Base-by-base conservation (phyloP, 106 monocot genomes). In the Platanthera guangdongensis region DNA sequence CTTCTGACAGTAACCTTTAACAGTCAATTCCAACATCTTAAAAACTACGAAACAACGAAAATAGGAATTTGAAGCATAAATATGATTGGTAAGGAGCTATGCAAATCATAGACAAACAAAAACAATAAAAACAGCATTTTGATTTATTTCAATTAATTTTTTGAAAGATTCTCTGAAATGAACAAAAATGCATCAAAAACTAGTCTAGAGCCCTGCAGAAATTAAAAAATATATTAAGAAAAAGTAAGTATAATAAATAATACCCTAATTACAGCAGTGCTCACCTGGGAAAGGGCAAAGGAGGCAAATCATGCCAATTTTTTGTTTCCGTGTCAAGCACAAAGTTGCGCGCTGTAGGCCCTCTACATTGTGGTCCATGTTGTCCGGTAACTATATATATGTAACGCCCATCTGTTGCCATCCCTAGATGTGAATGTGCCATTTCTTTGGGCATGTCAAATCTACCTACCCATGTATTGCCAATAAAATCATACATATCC, bases 351-450 rank as follows among this genome's bases (percentile, higher is more conserved):
- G 85, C 84, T 39, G 84, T 97, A 50, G 96, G 91, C 1, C 89
- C 84, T 80, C 96, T 87, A 78, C 96, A 97, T 79, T 97, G 96
- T 30, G 96, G 96, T 22, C 96, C 96, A 82, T 89, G 93, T 80
- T 97, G 96, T 9, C 96, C 96, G 53, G 89, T 86, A 57, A 97
- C 83, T 68, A 91, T 79, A 79, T 93, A 93, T 68, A 97, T 93
- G 73, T 84, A 89, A 81, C 91, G 81, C n/a, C 96, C 91, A 84
- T 97, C 96, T 47, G 91, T 97, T 65, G 76, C 86, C 86, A 93
- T 91, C 64, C 96, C 96, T 81, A 97, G 78, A 81, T 97, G 96
- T 77, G 96, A 97, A 84, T 97, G 88, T 75, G 96, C 96, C 96
- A 97, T 97, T 75, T 93, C 96, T 77, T 93, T 91, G 12, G 97